Conservation (phyloP, 306 rosid species). For the Sphenostylis stenocarpa region DNA sequence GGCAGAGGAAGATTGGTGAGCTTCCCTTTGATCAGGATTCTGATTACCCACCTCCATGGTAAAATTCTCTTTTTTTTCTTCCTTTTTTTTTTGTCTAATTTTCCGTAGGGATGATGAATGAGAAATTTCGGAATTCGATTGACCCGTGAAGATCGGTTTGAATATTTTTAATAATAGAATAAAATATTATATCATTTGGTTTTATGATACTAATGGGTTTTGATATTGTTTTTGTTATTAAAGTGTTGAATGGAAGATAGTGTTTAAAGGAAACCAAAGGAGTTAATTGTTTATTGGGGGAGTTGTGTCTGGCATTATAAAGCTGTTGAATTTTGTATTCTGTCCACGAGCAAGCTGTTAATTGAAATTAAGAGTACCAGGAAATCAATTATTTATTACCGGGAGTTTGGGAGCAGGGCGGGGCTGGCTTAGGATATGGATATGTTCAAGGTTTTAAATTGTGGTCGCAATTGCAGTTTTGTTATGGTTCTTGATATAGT, state of each 20-base stretch:
- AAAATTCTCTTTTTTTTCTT: not conserved
- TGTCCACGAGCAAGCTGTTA: not conserved
- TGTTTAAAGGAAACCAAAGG: not conserved
- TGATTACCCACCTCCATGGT: conserved; percentile 67
- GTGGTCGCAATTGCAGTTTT: not conserved
- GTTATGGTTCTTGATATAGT: no score
- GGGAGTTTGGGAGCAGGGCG: no score
- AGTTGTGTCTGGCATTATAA: not conserved
- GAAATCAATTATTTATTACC: not conserved
- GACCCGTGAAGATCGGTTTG: not conserved
- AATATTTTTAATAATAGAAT: not conserved
- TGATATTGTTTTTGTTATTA: not conserved
- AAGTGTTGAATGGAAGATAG: not conserved
- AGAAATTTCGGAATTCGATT: not conserved
- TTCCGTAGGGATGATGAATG: not conserved
- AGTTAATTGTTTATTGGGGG: not conserved
- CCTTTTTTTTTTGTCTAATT: not conserved
- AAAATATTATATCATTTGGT: not conserved
- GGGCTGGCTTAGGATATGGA: not conserved
- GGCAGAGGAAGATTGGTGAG: conserved; percentile 61
- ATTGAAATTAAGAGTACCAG: not conserved
- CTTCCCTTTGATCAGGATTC: conserved; percentile 53
- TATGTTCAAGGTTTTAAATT: not conserved
- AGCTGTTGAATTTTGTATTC: conserved; percentile 14
- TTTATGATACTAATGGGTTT: not conserved